Conservation (phyloP, 257 asterid species). For the Vinca minor region DNA sequence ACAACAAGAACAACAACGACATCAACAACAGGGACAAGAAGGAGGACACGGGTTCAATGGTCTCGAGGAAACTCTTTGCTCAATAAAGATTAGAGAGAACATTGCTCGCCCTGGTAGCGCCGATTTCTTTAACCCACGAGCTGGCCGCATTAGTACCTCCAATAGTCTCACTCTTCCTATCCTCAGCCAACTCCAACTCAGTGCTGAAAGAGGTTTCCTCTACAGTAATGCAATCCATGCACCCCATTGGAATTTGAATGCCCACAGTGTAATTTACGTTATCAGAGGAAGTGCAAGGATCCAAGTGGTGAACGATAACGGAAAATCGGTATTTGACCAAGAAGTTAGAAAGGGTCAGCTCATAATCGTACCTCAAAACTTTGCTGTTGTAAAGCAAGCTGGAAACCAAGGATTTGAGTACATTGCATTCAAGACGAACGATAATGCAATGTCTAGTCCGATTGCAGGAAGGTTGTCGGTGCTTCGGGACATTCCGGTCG, state of each 20-base stretch:
- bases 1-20: slow-evolving; percentile 8
- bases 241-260: slow-evolving; percentile 48
- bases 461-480: slow-evolving; percentile 59
- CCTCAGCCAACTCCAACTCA: slow-evolving; percentile 40
- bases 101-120: slow-evolving; percentile 33
- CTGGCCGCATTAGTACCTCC: slow-evolving; percentile 45
- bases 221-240: slow-evolving; percentile 49
- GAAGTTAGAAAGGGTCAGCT: slow-evolving; percentile 45
- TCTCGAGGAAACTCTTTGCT: slow-evolving; percentile 47
- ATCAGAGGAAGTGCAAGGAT: slow-evolving; percentile 42
- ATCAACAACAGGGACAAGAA: slow-evolving; percentile 1
- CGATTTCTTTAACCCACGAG: slow-evolving; percentile 48
- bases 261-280: slow-evolving; percentile 43
- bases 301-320: slow-evolving; percentile 49
- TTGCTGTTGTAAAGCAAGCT: slow-evolving; percentile 44
- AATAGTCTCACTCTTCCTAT: slow-evolving; percentile 51
- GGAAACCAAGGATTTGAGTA: slow-evolving; percentile 51
- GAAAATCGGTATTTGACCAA: slow-evolving; percentile 38
- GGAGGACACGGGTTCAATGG: no score
- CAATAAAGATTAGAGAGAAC: slow-evolving; percentile 32
- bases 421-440: slow-evolving; percentile 54
- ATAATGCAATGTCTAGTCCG: slow-evolving; percentile 36
- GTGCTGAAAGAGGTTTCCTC: slow-evolving; percentile 48
- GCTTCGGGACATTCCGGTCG: slow-evolving; percentile 45
- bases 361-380: slow-evolving; percentile 54